phyloP scores from a whole-genome alignment of 2,329 filamentous ascomycete species.

The Ceratocystiopsis brevicomis region DNA sequence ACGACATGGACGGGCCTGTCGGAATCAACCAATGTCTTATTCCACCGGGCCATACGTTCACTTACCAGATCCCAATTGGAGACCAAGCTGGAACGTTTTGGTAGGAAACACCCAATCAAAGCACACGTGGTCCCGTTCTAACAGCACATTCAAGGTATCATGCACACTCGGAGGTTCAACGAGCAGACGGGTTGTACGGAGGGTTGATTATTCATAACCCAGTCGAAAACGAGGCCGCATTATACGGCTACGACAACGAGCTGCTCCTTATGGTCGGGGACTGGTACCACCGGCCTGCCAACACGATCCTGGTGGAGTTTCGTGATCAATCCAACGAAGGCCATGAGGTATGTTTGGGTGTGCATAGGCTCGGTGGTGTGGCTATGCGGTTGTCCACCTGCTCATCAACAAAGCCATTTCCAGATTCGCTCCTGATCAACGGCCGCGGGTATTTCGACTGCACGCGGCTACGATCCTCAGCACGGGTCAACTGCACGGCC shows the following conservation, averaged over 20 bases:
- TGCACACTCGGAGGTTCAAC: slow-evolving; percentile 50
- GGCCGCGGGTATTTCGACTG: slow-evolving; percentile 26
- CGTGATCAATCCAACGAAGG: slow-evolving; percentile 5
- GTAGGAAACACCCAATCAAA: slow-evolving; percentile 6
- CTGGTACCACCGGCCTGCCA: slow-evolving; percentile 25
- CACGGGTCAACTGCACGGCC: slow-evolving; percentile 23
- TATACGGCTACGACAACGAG: slow-evolving; percentile 44
- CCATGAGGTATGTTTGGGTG: slow-evolving; percentile 1
- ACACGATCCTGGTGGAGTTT: slow-evolving; percentile 3
- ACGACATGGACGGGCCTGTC: slow-evolving; percentile 50
- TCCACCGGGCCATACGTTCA: slow-evolving; percentile 40
- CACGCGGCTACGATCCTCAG: slow-evolving; percentile 23
- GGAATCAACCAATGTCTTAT: slow-evolving; percentile 51
- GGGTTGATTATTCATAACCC: slow-evolving; percentile 45
- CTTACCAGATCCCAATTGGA: slow-evolving; percentile 24
- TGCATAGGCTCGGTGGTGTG: no score
- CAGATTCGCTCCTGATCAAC: slow-evolving; percentile 28
- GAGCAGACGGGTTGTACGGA: slow-evolving; percentile 45
- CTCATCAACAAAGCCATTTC: slow-evolving; percentile 18
- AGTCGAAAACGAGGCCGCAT: slow-evolving; percentile 22
- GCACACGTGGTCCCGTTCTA: no score
- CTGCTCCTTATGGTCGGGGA: slow-evolving; percentile 48
- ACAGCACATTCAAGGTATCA: slow-evolving; percentile 25
- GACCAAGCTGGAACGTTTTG: slow-evolving; percentile 21
- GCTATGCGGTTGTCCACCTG: no score